Evolutionary conservation across 2,329 filamentous ascomycete genomes (phyloP).

Genomic region (Zymoseptoria ardabiliae): DNA sequence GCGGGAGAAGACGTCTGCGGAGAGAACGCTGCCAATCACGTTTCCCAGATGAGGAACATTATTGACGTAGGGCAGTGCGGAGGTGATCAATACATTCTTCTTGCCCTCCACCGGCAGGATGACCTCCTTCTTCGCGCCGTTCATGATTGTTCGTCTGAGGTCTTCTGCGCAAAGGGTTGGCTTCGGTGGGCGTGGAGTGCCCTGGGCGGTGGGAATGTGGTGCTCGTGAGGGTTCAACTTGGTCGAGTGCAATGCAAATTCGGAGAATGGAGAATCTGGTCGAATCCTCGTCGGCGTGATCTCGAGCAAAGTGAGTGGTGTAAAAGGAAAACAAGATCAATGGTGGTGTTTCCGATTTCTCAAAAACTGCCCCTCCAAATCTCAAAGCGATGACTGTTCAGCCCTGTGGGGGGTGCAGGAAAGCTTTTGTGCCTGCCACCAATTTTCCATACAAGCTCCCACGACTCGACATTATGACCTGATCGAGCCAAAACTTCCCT

Average conservation of each 20-base stretch:
- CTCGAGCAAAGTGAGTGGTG: not conserved
- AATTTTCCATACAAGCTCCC: not conserved
- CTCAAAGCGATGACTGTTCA: not conserved
- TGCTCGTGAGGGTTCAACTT: not conserved
- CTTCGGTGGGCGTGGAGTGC: not conserved
- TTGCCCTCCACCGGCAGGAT: constrained; percentile 50
- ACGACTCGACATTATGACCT: not conserved
- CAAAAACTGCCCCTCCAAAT: not conserved
- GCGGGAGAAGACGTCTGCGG: constrained; percentile 68
- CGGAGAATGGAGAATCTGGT: not conserved
- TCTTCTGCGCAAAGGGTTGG: not conserved
- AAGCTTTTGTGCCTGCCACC: not conserved
- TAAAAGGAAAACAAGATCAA: not conserved
- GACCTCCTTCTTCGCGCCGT: constrained; percentile 20
- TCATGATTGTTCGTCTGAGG: constrained; percentile 1
- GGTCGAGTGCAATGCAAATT: not conserved
- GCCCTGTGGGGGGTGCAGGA: not conserved
- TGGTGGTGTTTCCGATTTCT: not conserved
- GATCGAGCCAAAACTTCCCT: not conserved
- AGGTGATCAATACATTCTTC: constrained; percentile 84
- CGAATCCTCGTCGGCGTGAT: not conserved
- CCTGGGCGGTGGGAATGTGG: not conserved
- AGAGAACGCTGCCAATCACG: constrained; percentile 78
- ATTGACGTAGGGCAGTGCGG: constrained; percentile 80
- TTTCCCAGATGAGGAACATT: constrained; percentile 76